Percentiles rank a stretch among this genome's conserved stretches.
Evolutionary conservation across 345 rosid genomes (phyloP).

Genomic region (Corchorus olitorius): DNA sequence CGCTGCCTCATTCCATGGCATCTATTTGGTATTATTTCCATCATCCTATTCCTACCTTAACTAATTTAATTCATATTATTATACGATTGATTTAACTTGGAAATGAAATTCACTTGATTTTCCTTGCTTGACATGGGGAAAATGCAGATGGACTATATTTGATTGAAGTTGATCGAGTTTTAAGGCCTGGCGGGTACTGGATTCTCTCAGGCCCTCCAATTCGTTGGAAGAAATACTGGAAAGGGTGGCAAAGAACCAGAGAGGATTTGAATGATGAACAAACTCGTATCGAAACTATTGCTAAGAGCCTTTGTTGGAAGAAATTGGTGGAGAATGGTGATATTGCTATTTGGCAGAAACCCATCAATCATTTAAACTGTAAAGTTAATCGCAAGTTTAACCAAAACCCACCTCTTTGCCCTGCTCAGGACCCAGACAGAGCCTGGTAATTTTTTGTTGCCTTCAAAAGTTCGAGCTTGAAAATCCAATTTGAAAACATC

Average conservation of each 20-base stretch:
- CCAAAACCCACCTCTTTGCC: constrained; percentile 50
- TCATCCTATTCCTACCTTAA: not conserved
- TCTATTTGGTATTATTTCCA: constrained; percentile 34
- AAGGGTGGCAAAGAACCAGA: constrained; percentile 54
- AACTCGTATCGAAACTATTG: constrained; percentile 41
- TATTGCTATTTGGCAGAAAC: constrained; percentile 72
- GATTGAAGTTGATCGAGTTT: constrained; percentile 64
- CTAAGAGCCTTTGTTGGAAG: constrained; percentile 59
- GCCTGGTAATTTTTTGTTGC: constrained; percentile 41
- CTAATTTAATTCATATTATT: not conserved
- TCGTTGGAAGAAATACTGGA: constrained; percentile 54
- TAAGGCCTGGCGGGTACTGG: constrained; percentile 80
- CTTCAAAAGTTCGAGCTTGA: no score
- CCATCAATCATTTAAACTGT: constrained; percentile 58
- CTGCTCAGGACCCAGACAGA: constrained; percentile 39
- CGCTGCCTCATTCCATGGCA: constrained; percentile 80
- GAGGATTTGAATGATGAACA: constrained; percentile 56
- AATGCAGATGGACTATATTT: constrained; percentile 61
- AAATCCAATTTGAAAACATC: not conserved
- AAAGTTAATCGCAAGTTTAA: constrained; percentile 28
- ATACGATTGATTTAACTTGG: not conserved
- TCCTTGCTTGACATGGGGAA: not conserved
- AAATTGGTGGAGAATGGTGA: constrained; percentile 53
- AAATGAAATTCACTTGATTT: not conserved
- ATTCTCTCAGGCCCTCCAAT: constrained; percentile 74